A percentile compares a stretch with the other conserved stretches of the same genome.
Conservation (phyloP, 2,329 filamentous ascomycete genomes). For the Setomelanomma holmii region DNA sequence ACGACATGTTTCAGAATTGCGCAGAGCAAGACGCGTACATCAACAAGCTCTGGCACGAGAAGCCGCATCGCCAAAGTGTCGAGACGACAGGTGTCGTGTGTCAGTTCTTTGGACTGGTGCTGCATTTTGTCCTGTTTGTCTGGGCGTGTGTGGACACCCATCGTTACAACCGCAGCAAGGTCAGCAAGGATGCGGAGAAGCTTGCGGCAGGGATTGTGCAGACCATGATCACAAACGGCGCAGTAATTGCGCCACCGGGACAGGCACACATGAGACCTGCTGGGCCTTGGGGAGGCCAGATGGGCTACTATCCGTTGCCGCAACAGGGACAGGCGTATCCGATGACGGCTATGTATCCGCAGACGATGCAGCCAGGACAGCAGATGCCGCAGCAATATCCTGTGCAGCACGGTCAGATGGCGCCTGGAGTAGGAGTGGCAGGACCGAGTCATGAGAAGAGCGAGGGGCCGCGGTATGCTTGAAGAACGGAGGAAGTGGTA, state of each 20-base stretch:
- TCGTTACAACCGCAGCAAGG: conserved; percentile 26
- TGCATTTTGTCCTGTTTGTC: conserved; percentile 47
- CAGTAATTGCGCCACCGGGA: conserved; percentile 32
- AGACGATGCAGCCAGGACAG: conserved; percentile 8
- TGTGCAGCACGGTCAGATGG: neutral
- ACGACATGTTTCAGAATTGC: conserved; percentile 27
- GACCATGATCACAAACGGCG: conserved; percentile 42
- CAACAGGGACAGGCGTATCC: conserved; percentile 18
- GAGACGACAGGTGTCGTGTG: conserved; percentile 35
- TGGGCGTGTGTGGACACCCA: conserved; percentile 50
- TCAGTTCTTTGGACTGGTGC: conserved; percentile 36
- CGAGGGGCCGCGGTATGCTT: conserved; percentile 23
- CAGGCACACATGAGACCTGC: conserved; percentile 20
- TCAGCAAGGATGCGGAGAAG: conserved; percentile 41
- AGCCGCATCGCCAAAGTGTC: conserved; percentile 26
- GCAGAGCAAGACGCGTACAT: conserved; percentile 39
- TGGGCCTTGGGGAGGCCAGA: conserved; percentile 11
- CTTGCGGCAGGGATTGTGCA: conserved; percentile 42
- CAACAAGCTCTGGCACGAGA: conserved; percentile 36
- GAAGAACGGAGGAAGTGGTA: neutral
- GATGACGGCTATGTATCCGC: conserved; percentile 15
- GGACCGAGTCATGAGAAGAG: conserved; percentile 27
- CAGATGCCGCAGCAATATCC: conserved; percentile 3
- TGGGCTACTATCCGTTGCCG: conserved; percentile 20
- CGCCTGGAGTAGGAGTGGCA: neutral